phyloP scores from a whole-genome alignment of 2,329 filamentous ascomycete genomes.

The Hirsutella thompsonii region DNA sequence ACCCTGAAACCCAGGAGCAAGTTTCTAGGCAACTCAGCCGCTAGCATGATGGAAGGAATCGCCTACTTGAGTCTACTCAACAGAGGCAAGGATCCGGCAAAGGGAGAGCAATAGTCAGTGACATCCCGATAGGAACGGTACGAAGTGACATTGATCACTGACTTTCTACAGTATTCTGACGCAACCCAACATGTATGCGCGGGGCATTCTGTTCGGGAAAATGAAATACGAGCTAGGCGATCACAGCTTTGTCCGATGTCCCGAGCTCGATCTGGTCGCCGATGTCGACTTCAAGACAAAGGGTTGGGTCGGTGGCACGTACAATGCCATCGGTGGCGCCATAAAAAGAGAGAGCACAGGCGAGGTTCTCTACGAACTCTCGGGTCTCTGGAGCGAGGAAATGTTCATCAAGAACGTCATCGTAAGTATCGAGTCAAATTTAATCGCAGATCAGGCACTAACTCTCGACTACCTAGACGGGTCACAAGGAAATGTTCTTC shows the following conservation, averaged over 20 bases:
- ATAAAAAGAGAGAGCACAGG: constrained; percentile 84
- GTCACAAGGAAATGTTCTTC: constrained; percentile 81
- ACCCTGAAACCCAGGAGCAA: constrained; percentile 89
- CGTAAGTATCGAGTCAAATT: constrained; percentile 30
- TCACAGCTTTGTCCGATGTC: constrained; percentile 84
- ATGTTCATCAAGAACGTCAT: constrained; percentile 82
- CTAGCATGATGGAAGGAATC: constrained; percentile 95
- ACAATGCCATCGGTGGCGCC: constrained; percentile 85
- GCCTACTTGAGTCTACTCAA: constrained; percentile 77
- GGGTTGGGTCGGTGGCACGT: constrained; percentile 90
- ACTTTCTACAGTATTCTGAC: constrained; percentile 58
- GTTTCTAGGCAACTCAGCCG: constrained; percentile 93
- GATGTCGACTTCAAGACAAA: constrained; percentile 99
- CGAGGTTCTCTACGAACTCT: constrained; percentile 81
- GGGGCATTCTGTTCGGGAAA: constrained; percentile 93
- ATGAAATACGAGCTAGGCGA: constrained; percentile 99
- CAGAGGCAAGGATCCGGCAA: constrained; percentile 48
- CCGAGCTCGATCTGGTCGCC: constrained; percentile 72
- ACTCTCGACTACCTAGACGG: constrained; percentile 45
- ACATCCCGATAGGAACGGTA: neutral
- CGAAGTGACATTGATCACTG: constrained; percentile 2
- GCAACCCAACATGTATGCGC: constrained; percentile 97
- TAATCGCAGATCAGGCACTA: neutral
- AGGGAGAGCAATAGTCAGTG: constrained; percentile 77
- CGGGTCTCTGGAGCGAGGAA: constrained; percentile 85